Base-by-base conservation (phyloP, 2,329 filamentous ascomycete species). In the Epichloe aotearoae region DNA sequence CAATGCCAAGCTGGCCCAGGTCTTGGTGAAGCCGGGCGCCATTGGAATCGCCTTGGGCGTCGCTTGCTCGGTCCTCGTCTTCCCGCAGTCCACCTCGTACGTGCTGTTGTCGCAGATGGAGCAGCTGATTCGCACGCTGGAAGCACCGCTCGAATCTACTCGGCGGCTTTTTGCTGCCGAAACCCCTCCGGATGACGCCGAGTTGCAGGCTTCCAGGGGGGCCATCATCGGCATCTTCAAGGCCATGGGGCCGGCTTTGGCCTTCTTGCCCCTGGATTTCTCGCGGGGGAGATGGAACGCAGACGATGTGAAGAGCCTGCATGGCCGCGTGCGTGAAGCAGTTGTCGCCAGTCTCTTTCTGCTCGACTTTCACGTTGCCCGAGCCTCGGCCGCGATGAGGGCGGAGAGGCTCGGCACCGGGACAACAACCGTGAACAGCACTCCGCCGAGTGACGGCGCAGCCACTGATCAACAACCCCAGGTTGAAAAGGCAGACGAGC, bases 61-160 rank as follows among this genome's bases (percentile, higher is more conserved):
- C 2, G 67, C 62, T 3, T 72, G 68, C 43, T 69, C 66, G 5
- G 47, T 76, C 1, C 51, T 76, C 3, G 62, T 76, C 43, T 76
- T 76, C 50, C 74, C 74, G 0, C 67, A 69, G 40, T 76, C 74
- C 0, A 73, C 74, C 0, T 74, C 73, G 0, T 67, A 69, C 23
- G 61, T 66, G 2, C 67, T 73, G 1, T 58, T 76, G 0, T 56
- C 58, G 8, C 53, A 63, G 12, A 58, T 68, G 41, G 59, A 63
- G 41, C 60, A 61, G 11, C 53, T 69, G 3, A 47, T 66, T 3
- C 56, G 57, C 14, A 56, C 65, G 55, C 53, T 70, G 0, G 57
- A 68, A 0, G 52, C 51, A 0, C 63, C 68, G 0, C 49, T 73
- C 5, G 61, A 64, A 2, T 53, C 59, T 3, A 70, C 67, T 0